Evolutionary conservation across 2,329 filamentous ascomycete genomes (phyloP), one percentile per base, ranked within the genome.

Genomic region (Colletotrichum tropicicola): DNA sequence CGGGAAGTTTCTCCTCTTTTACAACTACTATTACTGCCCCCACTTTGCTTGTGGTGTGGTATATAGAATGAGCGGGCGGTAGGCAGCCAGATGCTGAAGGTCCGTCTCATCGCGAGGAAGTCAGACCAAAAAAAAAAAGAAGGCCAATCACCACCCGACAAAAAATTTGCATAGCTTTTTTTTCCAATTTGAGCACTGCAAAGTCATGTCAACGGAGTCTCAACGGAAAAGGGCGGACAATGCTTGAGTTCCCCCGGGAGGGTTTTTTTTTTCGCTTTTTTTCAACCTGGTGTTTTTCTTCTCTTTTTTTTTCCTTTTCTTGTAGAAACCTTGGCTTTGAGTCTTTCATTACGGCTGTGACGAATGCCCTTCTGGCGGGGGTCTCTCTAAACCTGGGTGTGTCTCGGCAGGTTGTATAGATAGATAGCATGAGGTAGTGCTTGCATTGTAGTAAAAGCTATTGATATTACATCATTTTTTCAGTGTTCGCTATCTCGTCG

Each of bases 401-500:
- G 15, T 25, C 39, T 45, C 15, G n/a, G n/a, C 21, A 13, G 21
- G 28, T 39, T 57, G 54, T 57, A 57, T 57, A 47, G 54, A 57
- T 62, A 65, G 62, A 10, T 56, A 45, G 62, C 62, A 65, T 56
- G 30, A 45, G 39, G 43, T 65, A 62, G 47, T 62, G 23, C 60
- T 62, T 59, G 51, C 51, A 56, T 65, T 62, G 44, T 52, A 21
- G 58, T 65, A 65, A 65, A 65, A 65, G 57, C 58, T 62, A 65
- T 62, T 61, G 51, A 28, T 65, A 51, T 62, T 44, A 25, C 35
- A 27, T 48, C 6, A 19, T 19, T 12, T 10, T 10, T 19, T 8
- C 39, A n/a, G n/a, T n/a, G n/a, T n/a, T n/a, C n/a, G n/a, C n/a
- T n/a, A n/a, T n/a, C n/a, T n/a, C n/a, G n/a, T n/a, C n/a, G n/a